Percentiles rank a stretch among this genome's conserved stretches.
phyloP scores from a whole-genome alignment of 2,329 filamentous ascomycete species.

The Beauveria medogensis region DNA sequence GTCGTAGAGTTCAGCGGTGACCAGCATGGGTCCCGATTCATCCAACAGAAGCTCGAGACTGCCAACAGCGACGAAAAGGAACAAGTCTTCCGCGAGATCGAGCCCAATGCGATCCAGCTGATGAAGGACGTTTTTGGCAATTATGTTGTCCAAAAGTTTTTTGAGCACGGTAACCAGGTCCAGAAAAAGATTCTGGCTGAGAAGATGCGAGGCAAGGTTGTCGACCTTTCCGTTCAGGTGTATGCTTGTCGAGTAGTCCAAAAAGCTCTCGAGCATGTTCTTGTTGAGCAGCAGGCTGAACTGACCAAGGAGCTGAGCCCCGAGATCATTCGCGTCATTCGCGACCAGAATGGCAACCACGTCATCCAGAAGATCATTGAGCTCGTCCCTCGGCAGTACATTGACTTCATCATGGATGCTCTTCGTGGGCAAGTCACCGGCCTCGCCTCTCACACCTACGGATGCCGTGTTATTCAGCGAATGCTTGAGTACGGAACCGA shows the following conservation, averaged over 20 bases:
- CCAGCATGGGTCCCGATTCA: conserved; percentile 90
- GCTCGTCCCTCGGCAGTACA: conserved; percentile 64
- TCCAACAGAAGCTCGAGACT: conserved; percentile 83
- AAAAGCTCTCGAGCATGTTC: conserved; percentile 85
- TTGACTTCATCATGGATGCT: conserved; percentile 77
- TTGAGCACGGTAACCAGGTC: conserved; percentile 87
- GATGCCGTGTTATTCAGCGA: conserved; percentile 86
- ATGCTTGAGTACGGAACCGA: conserved; percentile 78
- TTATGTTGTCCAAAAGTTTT: conserved; percentile 96
- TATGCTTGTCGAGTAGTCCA: conserved; percentile 95
- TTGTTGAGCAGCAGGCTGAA: conserved; percentile 82
- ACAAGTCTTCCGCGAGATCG: conserved; percentile 78
- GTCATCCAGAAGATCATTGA: conserved; percentile 93
- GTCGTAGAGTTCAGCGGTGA: conserved; percentile 94
- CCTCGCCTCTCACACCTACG: conserved; percentile 73
- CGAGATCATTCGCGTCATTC: conserved; percentile 68
- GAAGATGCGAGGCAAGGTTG: conserved; percentile 80
- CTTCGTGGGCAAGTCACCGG: conserved; percentile 67
- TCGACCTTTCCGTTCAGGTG: conserved; percentile 74
- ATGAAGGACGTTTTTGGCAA: conserved; percentile 98
- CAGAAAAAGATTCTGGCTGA: conserved; percentile 84
- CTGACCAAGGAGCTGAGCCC: conserved; percentile 76
- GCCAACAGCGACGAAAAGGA: conserved; percentile 97
- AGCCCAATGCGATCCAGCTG: conserved; percentile 73
- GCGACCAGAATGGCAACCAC: conserved; percentile 89